phyloP scores from a whole-genome alignment of 257 asterid genomes.

The Cordia subcordata region DNA sequence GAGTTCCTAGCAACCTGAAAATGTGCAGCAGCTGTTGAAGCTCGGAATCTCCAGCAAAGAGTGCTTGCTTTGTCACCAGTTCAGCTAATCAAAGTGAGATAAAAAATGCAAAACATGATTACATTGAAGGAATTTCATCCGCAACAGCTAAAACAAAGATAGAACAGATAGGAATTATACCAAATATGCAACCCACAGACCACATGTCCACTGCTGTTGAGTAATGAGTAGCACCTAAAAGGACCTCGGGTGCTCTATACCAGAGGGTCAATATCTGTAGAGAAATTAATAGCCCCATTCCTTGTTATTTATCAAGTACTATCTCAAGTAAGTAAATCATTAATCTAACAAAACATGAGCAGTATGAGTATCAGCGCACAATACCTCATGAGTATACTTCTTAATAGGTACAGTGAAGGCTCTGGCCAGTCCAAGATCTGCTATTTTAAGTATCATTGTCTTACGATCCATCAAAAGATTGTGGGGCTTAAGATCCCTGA shows the following conservation, averaged over 20 bases:
- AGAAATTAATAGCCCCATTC: slow-evolving; percentile 7
- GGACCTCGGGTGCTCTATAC: slow-evolving; percentile 99
- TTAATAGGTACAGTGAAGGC: slow-evolving; percentile 88
- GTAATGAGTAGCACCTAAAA: slow-evolving; percentile 91
- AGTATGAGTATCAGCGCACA: background rate
- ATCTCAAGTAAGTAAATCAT: background rate
- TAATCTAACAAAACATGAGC: too few relatives aligned
- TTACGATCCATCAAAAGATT: slow-evolving; percentile 95
- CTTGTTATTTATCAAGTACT: background rate
- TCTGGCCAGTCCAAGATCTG: slow-evolving; percentile 96
- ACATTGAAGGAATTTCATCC: too few relatives aligned
- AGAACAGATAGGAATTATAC: slow-evolving; percentile 28
- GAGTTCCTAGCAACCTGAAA: slow-evolving; percentile 92
- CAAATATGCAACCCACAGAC: slow-evolving; percentile 97
- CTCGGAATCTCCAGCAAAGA: slow-evolving; percentile 95
- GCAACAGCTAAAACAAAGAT: background rate
- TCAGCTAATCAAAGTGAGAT: slow-evolving; percentile 47
- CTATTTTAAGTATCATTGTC: slow-evolving; percentile 86
- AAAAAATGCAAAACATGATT: background rate
- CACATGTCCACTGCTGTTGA: slow-evolving; percentile 97
- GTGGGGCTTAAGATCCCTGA: slow-evolving; percentile 96
- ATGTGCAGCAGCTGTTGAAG: slow-evolving; percentile 97
- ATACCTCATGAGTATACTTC: slow-evolving; percentile 95
- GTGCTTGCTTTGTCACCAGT: slow-evolving; percentile 76
- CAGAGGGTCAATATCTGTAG: slow-evolving; percentile 97